Evolutionary conservation across 1,139 yeast species (phyloP).

Genomic region (Kodamaea derodonti): DNA sequence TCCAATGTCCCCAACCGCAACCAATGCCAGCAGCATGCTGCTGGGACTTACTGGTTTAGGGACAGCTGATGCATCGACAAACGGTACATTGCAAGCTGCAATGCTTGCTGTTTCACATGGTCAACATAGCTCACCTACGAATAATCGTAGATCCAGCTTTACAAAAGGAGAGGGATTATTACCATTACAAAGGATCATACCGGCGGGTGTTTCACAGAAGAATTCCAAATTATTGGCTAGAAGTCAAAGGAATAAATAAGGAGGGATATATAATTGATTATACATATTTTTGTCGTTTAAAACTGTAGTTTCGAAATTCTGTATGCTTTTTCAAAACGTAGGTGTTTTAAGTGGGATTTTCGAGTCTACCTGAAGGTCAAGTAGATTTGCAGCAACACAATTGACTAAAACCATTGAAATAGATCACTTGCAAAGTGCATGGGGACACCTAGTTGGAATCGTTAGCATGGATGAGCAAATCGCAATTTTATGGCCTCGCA

Average conservation of each 20-base stretch:
- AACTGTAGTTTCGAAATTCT: too few relatives aligned
- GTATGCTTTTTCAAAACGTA: too few relatives aligned
- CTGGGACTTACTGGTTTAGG: slow-evolving; percentile 29
- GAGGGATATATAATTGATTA: background rate
- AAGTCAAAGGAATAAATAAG: slow-evolving; percentile 35
- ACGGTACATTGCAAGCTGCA: slow-evolving; percentile 40
- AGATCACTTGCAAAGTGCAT: too few relatives aligned
- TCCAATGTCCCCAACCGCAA: slow-evolving; percentile 15
- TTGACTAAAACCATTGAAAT: too few relatives aligned
- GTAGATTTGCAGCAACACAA: too few relatives aligned
- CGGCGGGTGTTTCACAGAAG: slow-evolving; percentile 27
- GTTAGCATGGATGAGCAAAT: too few relatives aligned
- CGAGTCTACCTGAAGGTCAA: too few relatives aligned
- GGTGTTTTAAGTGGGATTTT: too few relatives aligned
- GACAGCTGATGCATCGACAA: slow-evolving; percentile 14
- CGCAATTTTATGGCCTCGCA: too few relatives aligned
- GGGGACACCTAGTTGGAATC: too few relatives aligned
- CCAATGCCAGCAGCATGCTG: slow-evolving; percentile 18
- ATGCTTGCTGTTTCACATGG: slow-evolving; percentile 43
- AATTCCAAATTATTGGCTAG: slow-evolving; percentile 44
- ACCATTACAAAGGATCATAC: background rate
- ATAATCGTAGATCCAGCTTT: slow-evolving; percentile 35
- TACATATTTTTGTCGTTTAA: too few relatives aligned
- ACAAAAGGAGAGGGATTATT: slow-evolving; percentile 22
- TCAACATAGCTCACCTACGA: slow-evolving; percentile 20